These are phyloP conservation scores for Kazachstania taianensis DNA, from an alignment of 805 yeast species.

Conservation along the genomic window DNA sequence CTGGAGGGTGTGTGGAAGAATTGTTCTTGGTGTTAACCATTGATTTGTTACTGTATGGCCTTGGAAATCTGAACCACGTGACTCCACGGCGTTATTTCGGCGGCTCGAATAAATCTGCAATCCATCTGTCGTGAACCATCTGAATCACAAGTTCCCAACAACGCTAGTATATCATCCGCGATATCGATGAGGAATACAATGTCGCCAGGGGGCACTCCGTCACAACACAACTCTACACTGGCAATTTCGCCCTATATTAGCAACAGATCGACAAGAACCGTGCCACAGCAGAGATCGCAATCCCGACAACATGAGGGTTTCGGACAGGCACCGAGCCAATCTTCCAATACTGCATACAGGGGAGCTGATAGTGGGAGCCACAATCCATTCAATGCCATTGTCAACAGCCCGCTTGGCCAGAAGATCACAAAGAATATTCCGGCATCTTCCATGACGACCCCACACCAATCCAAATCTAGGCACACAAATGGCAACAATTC, in stretches of 20 bases:
- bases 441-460: constrained; percentile 32
- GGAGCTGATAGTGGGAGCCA: not conserved
- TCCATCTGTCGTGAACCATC: no score
- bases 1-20: no score
- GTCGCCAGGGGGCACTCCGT: constrained; percentile 30
- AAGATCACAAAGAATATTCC: constrained; percentile 10
- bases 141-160: no score
- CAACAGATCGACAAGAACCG: constrained; percentile 21
- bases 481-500: constrained; percentile 8
- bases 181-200: constrained; percentile 10
- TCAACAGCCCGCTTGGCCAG: constrained; percentile 23
- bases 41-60: no score
- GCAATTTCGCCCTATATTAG: constrained; percentile 61
- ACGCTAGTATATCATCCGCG: no score
- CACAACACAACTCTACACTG: constrained; percentile 64
- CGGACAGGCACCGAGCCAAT: constrained; percentile 4
- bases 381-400: constrained; percentile 10
- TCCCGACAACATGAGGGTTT: constrained; percentile 5
- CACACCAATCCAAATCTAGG: constrained; percentile 27
- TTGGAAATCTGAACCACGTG: no score
- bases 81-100: no score
- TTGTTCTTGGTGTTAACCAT: no score
- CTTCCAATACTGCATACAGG: not conserved
- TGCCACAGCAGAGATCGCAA: constrained; percentile 1
- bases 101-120: no score